Conservation (phyloP, 164 flowering plant species). For the Protea cynaroides region DNA sequence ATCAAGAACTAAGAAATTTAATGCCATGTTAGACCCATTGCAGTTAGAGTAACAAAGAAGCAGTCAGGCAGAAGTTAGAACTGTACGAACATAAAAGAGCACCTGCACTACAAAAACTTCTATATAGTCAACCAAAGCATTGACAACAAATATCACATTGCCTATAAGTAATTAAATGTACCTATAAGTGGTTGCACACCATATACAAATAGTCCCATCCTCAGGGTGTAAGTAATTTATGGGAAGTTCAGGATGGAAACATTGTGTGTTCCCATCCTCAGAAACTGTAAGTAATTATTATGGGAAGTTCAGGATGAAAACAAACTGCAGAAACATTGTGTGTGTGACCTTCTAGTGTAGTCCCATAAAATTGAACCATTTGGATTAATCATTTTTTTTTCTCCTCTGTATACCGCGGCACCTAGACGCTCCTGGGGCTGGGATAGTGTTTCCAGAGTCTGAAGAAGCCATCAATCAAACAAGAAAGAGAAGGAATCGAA, state of each 20-base stretch:
- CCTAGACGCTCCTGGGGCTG: conserved; percentile 16
- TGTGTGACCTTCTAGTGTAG: conserved; percentile 34
- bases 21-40: neutral
- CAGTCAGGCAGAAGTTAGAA: no score
- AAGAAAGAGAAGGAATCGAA: no score
- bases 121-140: neutral
- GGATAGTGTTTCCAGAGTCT: conserved; percentile 15
- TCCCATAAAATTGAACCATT: no score
- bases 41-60: neutral
- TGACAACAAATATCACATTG: no score
- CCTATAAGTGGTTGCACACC: conserved; percentile 40
- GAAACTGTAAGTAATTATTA: conserved; percentile 26
- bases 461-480: conserved; percentile 22
- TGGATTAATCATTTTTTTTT: no score
- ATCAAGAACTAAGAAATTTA: neutral
- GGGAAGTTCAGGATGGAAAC: no score
- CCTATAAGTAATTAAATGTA: neutral
- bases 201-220: no score
- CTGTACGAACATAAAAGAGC: neutral
- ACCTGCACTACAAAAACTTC: neutral
- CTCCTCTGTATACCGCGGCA: no score
- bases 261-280: no score
- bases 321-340: conserved; percentile 41
- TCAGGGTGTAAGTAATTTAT: conserved; percentile 30
- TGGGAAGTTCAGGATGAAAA: conserved; percentile 42